Conservation (phyloP, 805 yeast genomes). For the Wickerhamomyces chambardii region DNA sequence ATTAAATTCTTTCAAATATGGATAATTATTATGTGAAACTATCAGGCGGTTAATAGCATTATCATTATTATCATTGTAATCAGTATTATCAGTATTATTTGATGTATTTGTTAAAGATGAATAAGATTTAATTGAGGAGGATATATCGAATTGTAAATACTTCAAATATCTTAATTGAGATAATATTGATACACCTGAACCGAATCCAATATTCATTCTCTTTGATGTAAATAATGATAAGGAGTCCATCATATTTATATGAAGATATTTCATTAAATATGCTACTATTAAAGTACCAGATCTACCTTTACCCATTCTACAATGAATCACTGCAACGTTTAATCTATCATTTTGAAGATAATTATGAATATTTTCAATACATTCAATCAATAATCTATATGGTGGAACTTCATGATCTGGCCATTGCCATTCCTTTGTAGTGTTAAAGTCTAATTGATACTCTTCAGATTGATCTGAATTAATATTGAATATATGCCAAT, state of each 20-base stretch:
- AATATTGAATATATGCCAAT: slow-evolving; percentile 73
- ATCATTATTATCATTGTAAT: too few relatives aligned
- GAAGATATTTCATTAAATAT: slow-evolving; percentile 45
- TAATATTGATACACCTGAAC: slow-evolving; percentile 60
- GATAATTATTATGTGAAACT: too few relatives aligned
- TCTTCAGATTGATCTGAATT: slow-evolving; percentile 45
- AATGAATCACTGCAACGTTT: slow-evolving; percentile 67
- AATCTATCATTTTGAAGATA: slow-evolving; percentile 25
- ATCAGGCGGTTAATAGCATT: too few relatives aligned
- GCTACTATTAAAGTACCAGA: slow-evolving; percentile 74
- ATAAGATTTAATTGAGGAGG: too few relatives aligned
- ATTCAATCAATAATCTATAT: slow-evolving; percentile 35
- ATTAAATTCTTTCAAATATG: too few relatives aligned
- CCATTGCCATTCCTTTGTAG: slow-evolving; percentile 34
- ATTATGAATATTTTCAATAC: slow-evolving; percentile 34
- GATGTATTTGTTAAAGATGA: too few relatives aligned
- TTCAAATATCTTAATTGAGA: slow-evolving; percentile 62
- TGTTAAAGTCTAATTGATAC: slow-evolving; percentile 20
- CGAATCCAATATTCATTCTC: slow-evolving; percentile 48
- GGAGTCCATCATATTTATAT: slow-evolving; percentile 34
- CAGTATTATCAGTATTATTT: too few relatives aligned
- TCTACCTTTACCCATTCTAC: slow-evolving; percentile 89
- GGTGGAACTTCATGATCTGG: slow-evolving; percentile 78
- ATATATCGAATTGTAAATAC: slow-evolving; percentile 38
- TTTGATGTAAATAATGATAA: slow-evolving; percentile 39